A percentile compares a stretch with the other conserved stretches of the same genome.
phyloP scores from a whole-genome alignment of 2,329 filamentous ascomycete species.

The Hymenoscyphus infarciens region DNA sequence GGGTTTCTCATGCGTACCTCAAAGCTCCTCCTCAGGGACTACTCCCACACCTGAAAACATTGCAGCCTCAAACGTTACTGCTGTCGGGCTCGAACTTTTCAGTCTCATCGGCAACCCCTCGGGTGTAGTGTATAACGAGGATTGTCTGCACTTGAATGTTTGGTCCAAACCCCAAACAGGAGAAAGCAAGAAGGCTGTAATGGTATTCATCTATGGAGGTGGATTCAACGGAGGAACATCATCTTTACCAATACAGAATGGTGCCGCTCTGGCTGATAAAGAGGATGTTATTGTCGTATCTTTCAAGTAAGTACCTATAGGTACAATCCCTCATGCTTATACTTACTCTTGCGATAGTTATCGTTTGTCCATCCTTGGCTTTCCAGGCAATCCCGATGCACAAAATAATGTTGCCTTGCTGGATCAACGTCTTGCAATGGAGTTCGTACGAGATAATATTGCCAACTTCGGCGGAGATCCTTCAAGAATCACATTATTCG shows the following conservation, averaged over 20 bases:
- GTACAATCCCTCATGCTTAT: not conserved
- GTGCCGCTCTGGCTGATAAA: slow-evolving; percentile 40
- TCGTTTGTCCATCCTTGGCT: slow-evolving; percentile 24
- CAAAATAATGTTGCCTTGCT: slow-evolving; percentile 44
- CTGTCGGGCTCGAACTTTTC: slow-evolving; percentile 21
- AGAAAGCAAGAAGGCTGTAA: slow-evolving; percentile 38
- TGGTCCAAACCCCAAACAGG: slow-evolving; percentile 35
- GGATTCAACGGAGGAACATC: slow-evolving; percentile 40
- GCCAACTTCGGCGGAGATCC: slow-evolving; percentile 56
- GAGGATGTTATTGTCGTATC: slow-evolving; percentile 44
- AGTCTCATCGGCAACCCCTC: not conserved
- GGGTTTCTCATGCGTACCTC: slow-evolving; percentile 16
- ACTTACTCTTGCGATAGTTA: slow-evolving; percentile 7
- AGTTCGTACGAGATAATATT: slow-evolving; percentile 58
- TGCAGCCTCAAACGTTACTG: slow-evolving; percentile 22
- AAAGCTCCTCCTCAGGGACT: not conserved
- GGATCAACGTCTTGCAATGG: slow-evolving; percentile 56
- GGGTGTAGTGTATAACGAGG: slow-evolving; percentile 29
- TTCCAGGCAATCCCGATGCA: slow-evolving; percentile 21
- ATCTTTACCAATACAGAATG: slow-evolving; percentile 39
- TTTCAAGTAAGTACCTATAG: slow-evolving; percentile 40
- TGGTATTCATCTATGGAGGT: slow-evolving; percentile 44
- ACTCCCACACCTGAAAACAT: slow-evolving; percentile 10
- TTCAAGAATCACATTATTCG: slow-evolving; percentile 50
- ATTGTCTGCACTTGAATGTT: slow-evolving; percentile 38